A percentile compares a stretch with the other conserved stretches of the same genome.
Evolutionary conservation across 1,284 basidiomycete genomes (phyloP).

Genomic region (Stygiomarasmius scandens): DNA sequence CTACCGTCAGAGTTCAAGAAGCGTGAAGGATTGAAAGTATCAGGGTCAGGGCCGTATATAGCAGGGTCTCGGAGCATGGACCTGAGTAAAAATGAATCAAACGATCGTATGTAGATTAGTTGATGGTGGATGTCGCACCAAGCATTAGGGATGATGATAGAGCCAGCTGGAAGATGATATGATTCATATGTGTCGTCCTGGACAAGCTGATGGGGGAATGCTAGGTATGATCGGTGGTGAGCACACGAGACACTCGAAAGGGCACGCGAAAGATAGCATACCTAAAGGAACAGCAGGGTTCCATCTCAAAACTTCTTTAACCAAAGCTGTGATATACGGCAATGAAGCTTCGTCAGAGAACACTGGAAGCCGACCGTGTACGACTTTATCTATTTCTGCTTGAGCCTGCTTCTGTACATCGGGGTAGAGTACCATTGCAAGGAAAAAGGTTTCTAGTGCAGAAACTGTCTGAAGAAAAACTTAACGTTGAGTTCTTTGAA

Average conservation of each 20-base stretch:
- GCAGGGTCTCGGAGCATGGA: conserved; percentile 22
- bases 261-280: background rate
- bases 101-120: too few species aligned
- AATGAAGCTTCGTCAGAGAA: conserved; percentile 16
- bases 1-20: conserved; percentile 18
- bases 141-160: conserved; percentile 16
- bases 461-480: conserved; percentile 12
- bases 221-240: too few species aligned
- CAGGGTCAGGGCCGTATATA: conserved; percentile 16
- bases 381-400: conserved; percentile 12
- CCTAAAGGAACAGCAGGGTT: conserved; percentile 18
- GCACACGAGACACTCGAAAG: too few species aligned
- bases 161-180: conserved; percentile 17
- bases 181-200: conserved; percentile 16
- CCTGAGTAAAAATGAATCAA: conserved; percentile 8
- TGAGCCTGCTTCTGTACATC: conserved; percentile 15
- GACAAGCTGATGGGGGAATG: conserved; percentile 16
- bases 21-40: conserved; percentile 23
- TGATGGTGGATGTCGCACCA: conserved; percentile 7
- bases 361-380: conserved; percentile 10
- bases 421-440: conserved; percentile 18
- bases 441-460: conserved; percentile 15
- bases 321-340: conserved; percentile 15
- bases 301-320: conserved; percentile 19
- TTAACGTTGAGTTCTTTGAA: background rate